These are phyloP conservation scores for Cryptococcus amylolentus DNA, from an alignment of 1,284 basidiomycete genomes.

Conservation along the genomic window DNA sequence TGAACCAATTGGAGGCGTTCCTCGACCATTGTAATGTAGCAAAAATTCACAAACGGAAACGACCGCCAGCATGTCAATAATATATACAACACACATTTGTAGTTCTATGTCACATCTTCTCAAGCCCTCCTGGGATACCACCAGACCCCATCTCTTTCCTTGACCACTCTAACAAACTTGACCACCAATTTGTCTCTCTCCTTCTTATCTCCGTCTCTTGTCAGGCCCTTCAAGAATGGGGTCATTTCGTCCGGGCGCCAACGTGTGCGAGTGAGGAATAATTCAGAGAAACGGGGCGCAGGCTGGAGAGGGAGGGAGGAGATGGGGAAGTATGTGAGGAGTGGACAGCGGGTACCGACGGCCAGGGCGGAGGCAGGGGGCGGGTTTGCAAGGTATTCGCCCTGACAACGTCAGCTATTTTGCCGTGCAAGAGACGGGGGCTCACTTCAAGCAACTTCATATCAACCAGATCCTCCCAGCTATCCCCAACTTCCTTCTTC, in stretches of 20 bases:
- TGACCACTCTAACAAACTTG: constrained; percentile 75
- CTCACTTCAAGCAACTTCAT: constrained; percentile 65
- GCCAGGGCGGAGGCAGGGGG: constrained; percentile 13
- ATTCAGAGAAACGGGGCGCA: constrained; percentile 70
- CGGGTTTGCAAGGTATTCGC: constrained; percentile 60
- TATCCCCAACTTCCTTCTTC: constrained; percentile 68
- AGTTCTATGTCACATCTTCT: background rate
- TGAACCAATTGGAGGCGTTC: background rate
- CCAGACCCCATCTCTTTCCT: constrained; percentile 58
- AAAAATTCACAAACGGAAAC: background rate
- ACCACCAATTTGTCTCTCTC: constrained; percentile 79
- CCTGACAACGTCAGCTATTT: constrained; percentile 51
- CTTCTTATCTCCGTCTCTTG: constrained; percentile 65
- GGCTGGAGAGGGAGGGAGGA: constrained; percentile 68
- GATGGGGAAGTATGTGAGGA: constrained; percentile 67
- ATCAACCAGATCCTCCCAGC: constrained; percentile 60
- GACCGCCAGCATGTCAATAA: background rate
- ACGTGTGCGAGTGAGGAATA: constrained; percentile 70
- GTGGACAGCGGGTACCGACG: constrained; percentile 21
- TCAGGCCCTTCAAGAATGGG: constrained; percentile 75
- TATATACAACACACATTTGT: background rate
- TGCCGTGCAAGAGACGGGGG: constrained; percentile 3
- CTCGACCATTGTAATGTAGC: background rate
- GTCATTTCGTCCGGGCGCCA: constrained; percentile 77
- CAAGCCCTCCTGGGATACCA: constrained; percentile 44